Percentiles rank a stretch among this genome's conserved stretches.
phyloP scores from a whole-genome alignment of 768 basidiomycete species.

The Daedaleopsis sinensis region DNA sequence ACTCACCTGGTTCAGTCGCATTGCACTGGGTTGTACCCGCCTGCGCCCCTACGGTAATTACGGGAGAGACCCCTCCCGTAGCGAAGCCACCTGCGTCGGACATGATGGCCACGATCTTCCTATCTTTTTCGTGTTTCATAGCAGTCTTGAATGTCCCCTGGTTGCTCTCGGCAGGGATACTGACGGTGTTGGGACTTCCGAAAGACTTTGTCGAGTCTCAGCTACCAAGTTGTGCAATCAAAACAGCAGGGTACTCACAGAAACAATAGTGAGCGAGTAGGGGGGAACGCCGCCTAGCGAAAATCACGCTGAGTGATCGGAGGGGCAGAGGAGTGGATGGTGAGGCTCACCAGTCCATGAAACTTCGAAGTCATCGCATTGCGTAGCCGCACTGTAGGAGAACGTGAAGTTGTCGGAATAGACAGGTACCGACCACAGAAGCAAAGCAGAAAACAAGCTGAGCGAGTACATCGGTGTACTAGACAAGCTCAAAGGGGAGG shows the following conservation, averaged over 20 bases:
- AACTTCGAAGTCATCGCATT: constrained; percentile 63
- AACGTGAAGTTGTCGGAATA: constrained; percentile 44
- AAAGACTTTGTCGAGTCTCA: background rate
- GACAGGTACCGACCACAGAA: too few species aligned
- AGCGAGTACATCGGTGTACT: too few species aligned
- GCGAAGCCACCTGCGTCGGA: constrained; percentile 74
- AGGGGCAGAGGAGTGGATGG: background rate
- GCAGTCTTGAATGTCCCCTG: constrained; percentile 52
- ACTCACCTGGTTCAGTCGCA: constrained; percentile 4
- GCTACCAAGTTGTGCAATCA: background rate
- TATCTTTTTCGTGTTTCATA: constrained; percentile 43
- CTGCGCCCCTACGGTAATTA: constrained; percentile 8
- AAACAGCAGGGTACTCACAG: constrained; percentile 39
- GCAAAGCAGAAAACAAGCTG: too few species aligned
- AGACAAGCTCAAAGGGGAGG: too few species aligned
- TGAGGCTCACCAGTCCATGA: constrained; percentile 60
- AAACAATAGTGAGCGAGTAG: constrained; percentile 51
- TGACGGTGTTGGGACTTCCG: constrained; percentile 46
- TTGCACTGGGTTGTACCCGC: constrained; percentile 4
- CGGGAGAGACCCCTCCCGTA: constrained; percentile 41
- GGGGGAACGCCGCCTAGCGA: constrained; percentile 59
- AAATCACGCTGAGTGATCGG: background rate
- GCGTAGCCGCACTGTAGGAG: constrained; percentile 50
- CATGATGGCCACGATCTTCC: constrained; percentile 60
- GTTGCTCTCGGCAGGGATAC: constrained; percentile 51